Evolutionary conservation across 345 rosid species (phyloP), one percentile per base, ranked within the genome.

Genomic region (Boechera stricta): DNA sequence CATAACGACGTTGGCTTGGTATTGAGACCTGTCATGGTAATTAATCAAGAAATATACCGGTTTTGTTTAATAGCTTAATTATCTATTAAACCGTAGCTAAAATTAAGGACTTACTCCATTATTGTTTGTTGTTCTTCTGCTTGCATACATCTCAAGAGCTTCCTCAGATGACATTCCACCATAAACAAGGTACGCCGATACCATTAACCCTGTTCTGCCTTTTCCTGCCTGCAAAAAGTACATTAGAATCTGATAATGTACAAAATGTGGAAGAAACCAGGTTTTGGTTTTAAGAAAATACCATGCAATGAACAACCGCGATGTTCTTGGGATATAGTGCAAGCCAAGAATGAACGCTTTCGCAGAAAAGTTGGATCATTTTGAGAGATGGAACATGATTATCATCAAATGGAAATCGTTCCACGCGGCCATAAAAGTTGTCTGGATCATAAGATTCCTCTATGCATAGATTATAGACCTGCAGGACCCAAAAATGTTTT

Each of bases 1-100:
- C 98, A 60, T 94, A 94, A 18, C 98, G 87, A 9, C 91, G 90
- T 72, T 94, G 98, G 90, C 98, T 94, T 67, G 98, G 94, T 81
- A 92, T 92, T 8, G 98, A 90, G 55, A 94, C 98, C 98, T 94
- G 76, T 59, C 32, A 58, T 57, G 5, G 24, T 48, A 56, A 47
- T 10, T 4, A 41, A 69, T 51, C 39, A 69, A 63, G 51, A 45
- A 4, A 21, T 35, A 5, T 7, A 8, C 0, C 0, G 42, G 11
- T 38, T 35, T 42, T 42, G 47, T 42, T 42, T 42, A 11, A 47
- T 11, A 38, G 13, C 44, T 48, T 39, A 11, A 62, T 36, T 45
- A 41, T 64, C 41, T 42, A 26, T 10, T 15, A 28, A 4, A 16
- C n/a, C 13, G 0, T 32, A 42, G 4, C 1, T 58, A 28, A 57